These are phyloP conservation scores for Conticribra guillardii DNA, from an alignment of 108 stramenopile species.

Conservation along the genomic window DNA sequence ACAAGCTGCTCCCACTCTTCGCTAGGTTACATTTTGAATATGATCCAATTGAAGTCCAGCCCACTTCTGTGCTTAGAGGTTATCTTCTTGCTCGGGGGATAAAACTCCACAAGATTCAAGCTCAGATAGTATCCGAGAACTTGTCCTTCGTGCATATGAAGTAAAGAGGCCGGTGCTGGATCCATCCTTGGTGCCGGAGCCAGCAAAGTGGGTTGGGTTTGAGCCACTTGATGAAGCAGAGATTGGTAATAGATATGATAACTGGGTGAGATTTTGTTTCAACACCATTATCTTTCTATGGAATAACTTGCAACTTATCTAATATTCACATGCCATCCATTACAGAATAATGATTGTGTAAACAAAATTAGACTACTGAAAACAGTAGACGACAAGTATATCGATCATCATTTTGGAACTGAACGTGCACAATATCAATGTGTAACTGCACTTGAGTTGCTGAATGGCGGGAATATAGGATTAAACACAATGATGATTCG, in stretches of 20 bases:
- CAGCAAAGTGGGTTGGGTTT: slow-evolving; percentile 18
- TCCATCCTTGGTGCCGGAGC: neutral
- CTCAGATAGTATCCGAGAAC: no score
- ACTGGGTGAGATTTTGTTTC: slow-evolving; percentile 12
- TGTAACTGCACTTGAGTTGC: slow-evolving; percentile 1
- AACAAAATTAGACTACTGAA: neutral
- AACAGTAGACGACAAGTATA: neutral
- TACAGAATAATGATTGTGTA: neutral
- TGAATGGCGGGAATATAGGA: slow-evolving; percentile 5
- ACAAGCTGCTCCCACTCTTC: no score
- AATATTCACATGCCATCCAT: no score
- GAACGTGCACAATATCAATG: slow-evolving; percentile 16
- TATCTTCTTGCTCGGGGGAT: no score
- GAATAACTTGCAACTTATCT: no score
- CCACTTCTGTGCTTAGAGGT: no score
- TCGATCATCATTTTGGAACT: slow-evolving; percentile 14
- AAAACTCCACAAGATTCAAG: no score
- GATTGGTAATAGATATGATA: neutral
- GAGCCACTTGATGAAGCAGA: slow-evolving; percentile 10
- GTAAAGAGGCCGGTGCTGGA: neutral
- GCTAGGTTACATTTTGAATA: no score
- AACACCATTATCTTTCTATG: no score
- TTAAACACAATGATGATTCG: slow-evolving; percentile 1
- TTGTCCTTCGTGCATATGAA: no score
- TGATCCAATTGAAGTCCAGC: no score